Evolutionary conservation across 1,284 basidiomycete genomes (phyloP).

Genomic region (Peniophora sp.): DNA sequence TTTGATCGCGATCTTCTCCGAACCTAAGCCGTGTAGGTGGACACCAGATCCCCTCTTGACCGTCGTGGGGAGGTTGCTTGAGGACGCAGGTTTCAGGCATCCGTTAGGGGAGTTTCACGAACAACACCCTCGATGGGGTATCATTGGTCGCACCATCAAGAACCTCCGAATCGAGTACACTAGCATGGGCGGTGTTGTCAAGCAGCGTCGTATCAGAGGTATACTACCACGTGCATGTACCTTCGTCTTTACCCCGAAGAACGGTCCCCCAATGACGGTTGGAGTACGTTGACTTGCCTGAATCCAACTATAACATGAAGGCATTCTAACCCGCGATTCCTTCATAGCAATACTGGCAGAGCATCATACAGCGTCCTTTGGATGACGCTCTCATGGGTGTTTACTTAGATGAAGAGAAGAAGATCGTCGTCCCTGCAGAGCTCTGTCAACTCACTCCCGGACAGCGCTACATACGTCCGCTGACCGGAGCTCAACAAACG

Average conservation of each 20-base stretch:
- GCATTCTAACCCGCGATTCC: too few species aligned
- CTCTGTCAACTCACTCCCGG: neutral
- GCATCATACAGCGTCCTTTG: neutral
- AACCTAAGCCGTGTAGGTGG: neutral
- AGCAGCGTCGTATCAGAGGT: neutral
- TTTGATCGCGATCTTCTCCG: too few species aligned
- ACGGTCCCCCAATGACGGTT: neutral
- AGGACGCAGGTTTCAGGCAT: too few species aligned
- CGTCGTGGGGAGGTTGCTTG: neutral
- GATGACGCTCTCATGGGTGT: neutral
- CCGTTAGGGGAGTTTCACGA: too few species aligned
- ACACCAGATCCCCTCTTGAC: neutral
- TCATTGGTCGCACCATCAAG: neutral
- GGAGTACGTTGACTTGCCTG: too few species aligned
- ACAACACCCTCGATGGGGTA: neutral
- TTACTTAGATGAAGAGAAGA: constrained; percentile 1
- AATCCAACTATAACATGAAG: too few species aligned
- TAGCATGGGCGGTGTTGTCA: neutral
- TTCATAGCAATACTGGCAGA: neutral
- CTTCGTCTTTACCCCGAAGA: neutral
- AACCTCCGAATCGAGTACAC: neutral
- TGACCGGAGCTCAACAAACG: neutral
- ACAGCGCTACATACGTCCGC: neutral
- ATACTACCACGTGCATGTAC: neutral
- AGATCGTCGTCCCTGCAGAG: neutral